A percentile compares a stretch with the other conserved stretches of the same genome.
Conservation (phyloP, 495 filamentous ascomycete species). For the Penicillium riverlandense region DNA sequence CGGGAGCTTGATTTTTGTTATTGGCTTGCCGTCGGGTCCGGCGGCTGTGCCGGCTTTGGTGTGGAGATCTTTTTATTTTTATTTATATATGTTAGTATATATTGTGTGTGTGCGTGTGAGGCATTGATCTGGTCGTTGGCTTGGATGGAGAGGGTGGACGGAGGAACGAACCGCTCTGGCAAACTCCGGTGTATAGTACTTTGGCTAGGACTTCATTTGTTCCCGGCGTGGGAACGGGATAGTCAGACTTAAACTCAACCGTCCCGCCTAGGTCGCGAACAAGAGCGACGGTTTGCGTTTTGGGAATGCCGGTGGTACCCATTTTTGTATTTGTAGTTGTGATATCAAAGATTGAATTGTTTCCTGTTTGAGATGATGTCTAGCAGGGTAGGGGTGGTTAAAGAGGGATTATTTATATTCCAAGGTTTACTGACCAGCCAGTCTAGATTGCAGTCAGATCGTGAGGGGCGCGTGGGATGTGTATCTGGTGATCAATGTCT, state of each 20-base stretch:
- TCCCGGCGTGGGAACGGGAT: constrained; percentile 37
- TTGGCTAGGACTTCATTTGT: constrained; percentile 44
- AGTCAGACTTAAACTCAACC: constrained; percentile 38
- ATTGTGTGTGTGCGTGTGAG: not conserved
- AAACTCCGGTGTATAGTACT: constrained; percentile 42
- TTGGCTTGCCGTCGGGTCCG: constrained; percentile 35
- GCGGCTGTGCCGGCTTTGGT: constrained; percentile 40
- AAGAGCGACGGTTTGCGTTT: constrained; percentile 39
- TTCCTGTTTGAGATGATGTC: too few species aligned
- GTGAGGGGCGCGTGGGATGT: too few species aligned
- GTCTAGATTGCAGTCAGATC: too few species aligned
- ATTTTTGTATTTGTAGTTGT: constrained; percentile 10
- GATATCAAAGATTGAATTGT: not conserved
- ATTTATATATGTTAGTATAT: not conserved
- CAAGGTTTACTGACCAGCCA: too few species aligned
- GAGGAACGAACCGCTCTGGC: constrained; percentile 34
- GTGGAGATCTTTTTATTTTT: constrained; percentile 30
- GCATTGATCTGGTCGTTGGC: not conserved
- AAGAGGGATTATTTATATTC: too few species aligned
- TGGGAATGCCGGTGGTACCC: constrained; percentile 21
- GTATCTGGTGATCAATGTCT: not conserved
- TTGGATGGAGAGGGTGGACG: not conserved
- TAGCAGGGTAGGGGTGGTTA: too few species aligned
- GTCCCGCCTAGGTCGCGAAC: constrained; percentile 34
- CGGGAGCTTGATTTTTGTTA: constrained; percentile 40